Base-by-base conservation (phyloP, 805 yeast species). In the Maudiozyma serrabonitensis region DNA sequence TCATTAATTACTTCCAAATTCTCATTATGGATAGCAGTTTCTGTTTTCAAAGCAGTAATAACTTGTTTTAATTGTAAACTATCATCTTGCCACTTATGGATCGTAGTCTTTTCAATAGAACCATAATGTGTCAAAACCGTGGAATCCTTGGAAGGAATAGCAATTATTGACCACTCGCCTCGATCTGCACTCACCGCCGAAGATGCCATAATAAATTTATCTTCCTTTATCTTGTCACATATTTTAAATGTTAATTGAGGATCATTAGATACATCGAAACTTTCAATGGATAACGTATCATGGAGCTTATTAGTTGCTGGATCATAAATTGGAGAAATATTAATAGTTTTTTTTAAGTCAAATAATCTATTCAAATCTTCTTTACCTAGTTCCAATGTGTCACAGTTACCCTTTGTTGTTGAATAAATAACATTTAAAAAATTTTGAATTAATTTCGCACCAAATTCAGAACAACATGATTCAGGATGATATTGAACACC, bases 401-500 rank as follows among this genome's bases (percentile, higher is more conserved):
- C 32, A 13, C 9, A 9, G 7, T 28, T 25, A 31, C 40, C 43
- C 11, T 44, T 23, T 28, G 12, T 21, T 11, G 37, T 13, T 15
- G 25, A 23, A 21, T 19, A 13, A 0, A 73, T 66, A 4, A 62
- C 9, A 1, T 46, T 13, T 34, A 67, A 43, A 62, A 91, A 91
- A 60, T 85, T 86, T 9, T 57, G 54, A 4, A 90, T 64, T 46
- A 93, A 63, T 11, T 63, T 58, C 2, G 61, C 72, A 1, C 99
- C 99, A 44, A 69, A 57, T 13, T 73, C 70, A 0, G 97, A 88
- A 57, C 96, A 87, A 39, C 91, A 80, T 1, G 96, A 88, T 61
- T 93, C 99, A 0, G 99, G 99, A 60, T 93, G 99, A 60, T 90
- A 95, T 60, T 93, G 99, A 2, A 93, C 97, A 0, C 96, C 99